Evolutionary conservation across 805 yeast species (phyloP).

Genomic region (Suhomyces sp.): DNA sequence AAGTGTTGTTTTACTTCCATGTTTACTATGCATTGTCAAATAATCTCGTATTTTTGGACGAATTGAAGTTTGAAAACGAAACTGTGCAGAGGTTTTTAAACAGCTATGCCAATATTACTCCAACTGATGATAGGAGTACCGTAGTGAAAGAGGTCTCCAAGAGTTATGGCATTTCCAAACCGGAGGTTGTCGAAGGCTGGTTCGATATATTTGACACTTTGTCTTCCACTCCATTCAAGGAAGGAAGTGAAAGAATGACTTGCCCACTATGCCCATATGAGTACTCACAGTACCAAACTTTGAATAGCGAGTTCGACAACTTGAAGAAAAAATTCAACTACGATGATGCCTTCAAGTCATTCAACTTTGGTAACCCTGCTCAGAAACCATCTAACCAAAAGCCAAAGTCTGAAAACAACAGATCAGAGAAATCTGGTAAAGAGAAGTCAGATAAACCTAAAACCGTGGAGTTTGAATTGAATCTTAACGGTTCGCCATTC

Average conservation of each 20-base stretch:
- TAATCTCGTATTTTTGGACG: conserved; percentile 23
- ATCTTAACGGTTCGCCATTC: conserved; percentile 21
- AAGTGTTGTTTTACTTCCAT: conserved; percentile 25
- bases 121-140: conserved; percentile 13
- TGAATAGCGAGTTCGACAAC: conserved; percentile 11
- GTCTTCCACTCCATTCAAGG: conserved; percentile 23
- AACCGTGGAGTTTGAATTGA: conserved; percentile 21
- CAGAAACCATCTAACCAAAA: conserved; percentile 8
- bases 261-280: conserved; percentile 30
- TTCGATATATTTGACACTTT: conserved; percentile 28
- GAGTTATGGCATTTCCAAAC: conserved; percentile 9
- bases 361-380: conserved; percentile 1
- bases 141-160: conserved; percentile 10
- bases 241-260: conserved; percentile 16
- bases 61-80: conserved; percentile 24
- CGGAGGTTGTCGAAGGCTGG: conserved; percentile 24
- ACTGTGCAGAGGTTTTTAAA: conserved; percentile 21
- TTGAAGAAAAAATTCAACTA: conserved; percentile 7
- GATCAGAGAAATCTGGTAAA: conserved; percentile 5
- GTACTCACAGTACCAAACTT: conserved; percentile 15
- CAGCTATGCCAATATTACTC: conserved; percentile 12
- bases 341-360: conserved; percentile 4
- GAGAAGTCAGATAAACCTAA: conserved; percentile 13
- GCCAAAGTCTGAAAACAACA: conserved; percentile 1
- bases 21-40: conserved; percentile 30